Evolutionary conservation across 352 stramenopile genomes (phyloP).

Genomic region (Hyphochytrium catenoides): DNA sequence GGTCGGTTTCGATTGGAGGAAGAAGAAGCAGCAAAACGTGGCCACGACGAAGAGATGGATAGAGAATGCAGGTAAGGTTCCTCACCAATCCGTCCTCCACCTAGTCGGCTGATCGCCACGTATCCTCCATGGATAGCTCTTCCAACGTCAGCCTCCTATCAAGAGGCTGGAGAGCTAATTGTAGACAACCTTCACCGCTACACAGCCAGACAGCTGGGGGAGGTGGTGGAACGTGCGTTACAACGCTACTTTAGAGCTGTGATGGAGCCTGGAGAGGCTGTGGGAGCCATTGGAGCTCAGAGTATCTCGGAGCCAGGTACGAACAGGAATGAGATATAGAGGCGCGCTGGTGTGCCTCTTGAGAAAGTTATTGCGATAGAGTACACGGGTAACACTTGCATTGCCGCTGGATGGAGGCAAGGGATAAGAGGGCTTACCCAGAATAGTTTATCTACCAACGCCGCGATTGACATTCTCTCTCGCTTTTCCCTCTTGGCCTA

Average conservation of each 20-base stretch:
- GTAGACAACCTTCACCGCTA: conserved; percentile 76
- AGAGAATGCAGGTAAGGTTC: no score
- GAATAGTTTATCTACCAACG: not conserved
- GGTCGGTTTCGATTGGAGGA: no score
- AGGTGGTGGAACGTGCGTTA: conserved; percentile 37
- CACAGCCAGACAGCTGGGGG: conserved; percentile 42
- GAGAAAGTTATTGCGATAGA: no score
- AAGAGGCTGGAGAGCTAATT: no score
- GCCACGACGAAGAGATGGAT: conserved; percentile 26
- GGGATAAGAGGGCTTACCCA: not conserved
- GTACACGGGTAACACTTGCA: no score
- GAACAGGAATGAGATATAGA: conserved; percentile 29
- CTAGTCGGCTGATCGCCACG: no score
- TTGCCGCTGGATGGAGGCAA: conserved; percentile 29
- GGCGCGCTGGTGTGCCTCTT: no score
- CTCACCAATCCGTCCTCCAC: no score
- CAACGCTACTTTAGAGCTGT: conserved; percentile 58
- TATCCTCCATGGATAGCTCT: no score
- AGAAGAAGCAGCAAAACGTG: conserved; percentile 19
- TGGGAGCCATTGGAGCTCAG: conserved; percentile 89
- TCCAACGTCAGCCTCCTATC: no score
- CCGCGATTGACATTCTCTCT: not conserved
- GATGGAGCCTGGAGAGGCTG: conserved; percentile 86
- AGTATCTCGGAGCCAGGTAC: conserved; percentile 85
- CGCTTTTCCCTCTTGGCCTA: conserved; percentile 3